A percentile compares a stretch with the other conserved stretches of the same genome.
These are phyloP conservation scores for Trichosporon sp. DNA, from an alignment of 1,284 basidiomycete species.

Conservation along the genomic window DNA sequence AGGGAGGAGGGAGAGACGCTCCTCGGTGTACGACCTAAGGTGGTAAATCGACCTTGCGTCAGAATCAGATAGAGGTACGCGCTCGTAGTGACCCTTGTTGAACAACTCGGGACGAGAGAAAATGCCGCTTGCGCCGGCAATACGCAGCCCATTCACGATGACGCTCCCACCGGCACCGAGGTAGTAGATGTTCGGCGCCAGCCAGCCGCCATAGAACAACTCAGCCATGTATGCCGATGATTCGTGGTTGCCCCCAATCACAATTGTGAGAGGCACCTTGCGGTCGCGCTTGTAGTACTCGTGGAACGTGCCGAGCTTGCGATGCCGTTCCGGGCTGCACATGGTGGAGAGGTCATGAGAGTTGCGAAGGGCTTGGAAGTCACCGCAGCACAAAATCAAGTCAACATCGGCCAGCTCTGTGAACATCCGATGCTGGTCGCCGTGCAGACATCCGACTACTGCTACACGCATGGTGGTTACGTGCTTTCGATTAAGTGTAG, in stretches of 20 bases:
- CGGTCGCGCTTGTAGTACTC: conserved; percentile 86
- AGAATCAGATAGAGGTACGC: conserved; percentile 63
- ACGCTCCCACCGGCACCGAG: conserved; percentile 89
- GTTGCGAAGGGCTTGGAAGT: conserved; percentile 87
- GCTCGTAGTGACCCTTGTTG: conserved; percentile 60
- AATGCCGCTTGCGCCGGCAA: conserved; percentile 90
- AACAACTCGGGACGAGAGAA: conserved; percentile 79
- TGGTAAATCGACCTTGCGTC: conserved; percentile 87
- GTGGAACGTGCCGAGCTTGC: conserved; percentile 76
- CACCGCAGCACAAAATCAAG: conserved; percentile 80
- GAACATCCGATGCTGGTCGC: conserved; percentile 38
- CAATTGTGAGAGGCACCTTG: conserved; percentile 81
- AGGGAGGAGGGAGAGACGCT: conserved; percentile 3
- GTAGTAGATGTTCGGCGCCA: conserved; percentile 96
- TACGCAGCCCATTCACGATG: conserved; percentile 78
- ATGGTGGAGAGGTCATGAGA: conserved; percentile 81
- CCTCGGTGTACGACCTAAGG: conserved; percentile 52
- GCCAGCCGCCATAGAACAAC: conserved; percentile 92
- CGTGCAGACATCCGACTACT: not conserved
- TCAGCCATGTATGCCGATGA: conserved; percentile 97
- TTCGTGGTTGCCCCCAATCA: conserved; percentile 99
- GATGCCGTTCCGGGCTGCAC: conserved; percentile 88
- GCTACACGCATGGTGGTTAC: not conserved
- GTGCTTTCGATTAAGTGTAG: not conserved
- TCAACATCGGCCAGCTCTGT: conserved; percentile 65